Conservation (phyloP, 1,284 basidiomycete genomes). For the Ustilago vetiveriae region DNA sequence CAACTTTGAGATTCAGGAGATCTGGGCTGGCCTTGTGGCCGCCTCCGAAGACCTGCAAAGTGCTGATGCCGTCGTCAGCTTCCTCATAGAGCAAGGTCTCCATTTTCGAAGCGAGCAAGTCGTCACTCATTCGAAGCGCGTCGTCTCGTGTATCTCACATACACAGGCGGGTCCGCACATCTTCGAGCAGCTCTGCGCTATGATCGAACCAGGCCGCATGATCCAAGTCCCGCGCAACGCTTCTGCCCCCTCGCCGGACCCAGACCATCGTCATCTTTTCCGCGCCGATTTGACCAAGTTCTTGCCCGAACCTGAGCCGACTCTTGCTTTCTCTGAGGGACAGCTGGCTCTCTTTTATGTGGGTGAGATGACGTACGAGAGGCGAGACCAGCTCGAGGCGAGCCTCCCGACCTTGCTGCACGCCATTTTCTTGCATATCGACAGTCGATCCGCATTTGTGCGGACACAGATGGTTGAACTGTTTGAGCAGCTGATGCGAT, state of each 20-base stretch:
- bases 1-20: constrained; percentile 81
- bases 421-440: constrained; percentile 82
- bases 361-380: constrained; percentile 81
- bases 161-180: constrained; percentile 78
- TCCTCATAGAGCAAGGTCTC: constrained; percentile 85
- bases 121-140: constrained; percentile 80
- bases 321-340: constrained; percentile 74
- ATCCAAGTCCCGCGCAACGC: constrained; percentile 75
- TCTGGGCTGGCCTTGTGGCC: constrained; percentile 81
- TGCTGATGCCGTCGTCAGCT: constrained; percentile 81
- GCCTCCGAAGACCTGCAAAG: constrained; percentile 71
- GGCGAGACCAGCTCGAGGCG: constrained; percentile 77
- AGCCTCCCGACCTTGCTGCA: constrained; percentile 82
- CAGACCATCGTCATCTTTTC: constrained; percentile 65
- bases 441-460: constrained; percentile 78
- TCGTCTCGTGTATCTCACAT: constrained; percentile 84
- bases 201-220: constrained; percentile 87
- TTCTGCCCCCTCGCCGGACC: constrained; percentile 64
- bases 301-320: constrained; percentile 34
- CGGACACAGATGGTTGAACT: constrained; percentile 78
- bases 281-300: constrained; percentile 42
- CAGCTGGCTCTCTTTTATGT: constrained; percentile 89
- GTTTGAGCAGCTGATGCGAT: constrained; percentile 66
- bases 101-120: constrained; percentile 83
- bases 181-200: constrained; percentile 82